Percentiles rank a stretch among this genome's conserved stretches.
These are phyloP conservation scores for Phytomonas francai DNA, from an alignment of 208 protist species.

Conservation along the genomic window DNA sequence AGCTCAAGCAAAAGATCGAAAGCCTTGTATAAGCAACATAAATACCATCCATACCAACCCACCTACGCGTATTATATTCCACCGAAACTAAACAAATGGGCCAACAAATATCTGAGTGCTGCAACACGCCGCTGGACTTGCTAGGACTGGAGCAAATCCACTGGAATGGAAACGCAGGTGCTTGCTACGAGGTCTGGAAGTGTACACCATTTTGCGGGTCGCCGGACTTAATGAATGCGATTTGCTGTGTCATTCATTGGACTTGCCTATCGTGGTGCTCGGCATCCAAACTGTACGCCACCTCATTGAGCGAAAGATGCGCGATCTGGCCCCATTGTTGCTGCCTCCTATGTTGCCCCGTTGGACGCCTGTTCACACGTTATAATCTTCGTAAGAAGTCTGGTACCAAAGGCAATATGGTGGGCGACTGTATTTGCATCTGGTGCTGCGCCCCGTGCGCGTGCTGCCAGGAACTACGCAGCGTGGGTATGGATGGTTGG, in stretches of 20 bases:
- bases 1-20: no score
- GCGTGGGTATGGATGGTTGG: constrained; percentile 41
- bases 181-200: constrained; percentile 73
- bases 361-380: constrained; percentile 61
- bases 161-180: constrained; percentile 55
- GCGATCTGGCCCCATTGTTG: constrained; percentile 63
- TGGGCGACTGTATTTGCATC: constrained; percentile 66
- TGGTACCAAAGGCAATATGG: constrained; percentile 61
- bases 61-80: not conserved
- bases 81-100: constrained; percentile 24
- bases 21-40: no score
- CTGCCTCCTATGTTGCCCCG: constrained; percentile 51
- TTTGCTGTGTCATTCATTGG: constrained; percentile 59
- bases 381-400: constrained; percentile 80
- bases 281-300: constrained; percentile 63
- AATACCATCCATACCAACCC: no score
- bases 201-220: constrained; percentile 57
- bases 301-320: constrained; percentile 51
- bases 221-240: constrained; percentile 30
- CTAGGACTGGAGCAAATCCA: constrained; percentile 54
- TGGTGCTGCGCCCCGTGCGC: constrained; percentile 59
- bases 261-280: constrained; percentile 33
- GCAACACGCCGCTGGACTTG: constrained; percentile 24
- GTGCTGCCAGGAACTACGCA: constrained; percentile 73
- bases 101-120: constrained; percentile 37